phyloP scores from a whole-genome alignment of 306 rosid species.

The Pyrus communis region DNA sequence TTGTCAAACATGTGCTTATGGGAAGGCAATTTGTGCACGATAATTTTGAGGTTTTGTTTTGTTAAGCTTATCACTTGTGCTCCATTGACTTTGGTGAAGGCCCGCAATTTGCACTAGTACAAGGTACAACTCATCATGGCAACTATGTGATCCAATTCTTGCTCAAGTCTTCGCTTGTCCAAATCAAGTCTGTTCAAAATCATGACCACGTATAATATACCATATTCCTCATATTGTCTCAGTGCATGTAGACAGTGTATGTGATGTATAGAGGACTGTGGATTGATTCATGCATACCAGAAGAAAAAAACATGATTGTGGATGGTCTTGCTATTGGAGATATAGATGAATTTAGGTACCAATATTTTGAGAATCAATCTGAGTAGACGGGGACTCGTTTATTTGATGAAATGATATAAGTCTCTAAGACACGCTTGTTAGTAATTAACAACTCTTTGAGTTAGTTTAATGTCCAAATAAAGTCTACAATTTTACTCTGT shows the following conservation, averaged over 20 bases:
- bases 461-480: not conserved
- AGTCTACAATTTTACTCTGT: not conserved
- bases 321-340: not conserved
- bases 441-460: not conserved
- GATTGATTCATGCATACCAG: too few relatives aligned
- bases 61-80: not conserved
- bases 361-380: too few relatives aligned
- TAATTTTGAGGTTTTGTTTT: not conserved
- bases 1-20: not conserved
- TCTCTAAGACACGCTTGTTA: too few relatives aligned
- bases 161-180: not conserved
- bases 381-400: too few relatives aligned
- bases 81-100: not conserved
- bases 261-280: too few relatives aligned
- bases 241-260: not conserved
- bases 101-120: not conserved
- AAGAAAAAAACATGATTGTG: not conserved
- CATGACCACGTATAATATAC: too few relatives aligned
- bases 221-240: not conserved
- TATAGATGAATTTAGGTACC: not conserved
- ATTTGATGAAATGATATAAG: not conserved
- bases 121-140: too few relatives aligned
- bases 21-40: not conserved
- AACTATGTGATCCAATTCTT: not conserved
- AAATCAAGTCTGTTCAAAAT: not conserved